These are phyloP conservation scores for Cardamine chenopodiifolia DNA, from an alignment of 345 rosid species.

Conservation along the genomic window DNA sequence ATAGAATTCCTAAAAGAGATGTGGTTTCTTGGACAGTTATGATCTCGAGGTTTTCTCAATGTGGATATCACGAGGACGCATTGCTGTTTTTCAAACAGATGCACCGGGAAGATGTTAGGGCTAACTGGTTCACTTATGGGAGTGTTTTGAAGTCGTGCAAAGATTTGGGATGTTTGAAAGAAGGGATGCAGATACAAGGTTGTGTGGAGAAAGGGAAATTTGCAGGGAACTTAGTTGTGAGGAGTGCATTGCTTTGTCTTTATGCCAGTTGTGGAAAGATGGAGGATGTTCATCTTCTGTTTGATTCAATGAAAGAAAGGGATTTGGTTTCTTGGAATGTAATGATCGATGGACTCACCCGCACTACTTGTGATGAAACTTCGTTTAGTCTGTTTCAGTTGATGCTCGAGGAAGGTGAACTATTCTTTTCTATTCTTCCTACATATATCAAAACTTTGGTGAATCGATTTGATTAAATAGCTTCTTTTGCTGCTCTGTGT, in stretches of 20 bases:
- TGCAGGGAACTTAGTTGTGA: slow-evolving; percentile 52
- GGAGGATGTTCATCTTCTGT: slow-evolving; percentile 50
- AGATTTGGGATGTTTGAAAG: slow-evolving; percentile 43
- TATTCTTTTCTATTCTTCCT: not conserved
- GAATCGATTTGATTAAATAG: slow-evolving; percentile 12
- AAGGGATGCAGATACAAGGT: slow-evolving; percentile 68
- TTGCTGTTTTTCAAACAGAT: slow-evolving; percentile 51
- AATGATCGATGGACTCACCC: slow-evolving; percentile 59
- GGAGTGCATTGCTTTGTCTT: slow-evolving; percentile 65
- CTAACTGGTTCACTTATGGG: slow-evolving; percentile 56
- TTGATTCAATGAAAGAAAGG: slow-evolving; percentile 51
- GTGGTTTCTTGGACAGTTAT: slow-evolving; percentile 73
- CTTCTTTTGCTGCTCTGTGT: slow-evolving; percentile 11
- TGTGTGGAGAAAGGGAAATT: slow-evolving; percentile 56
- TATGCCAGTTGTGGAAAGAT: slow-evolving; percentile 60
- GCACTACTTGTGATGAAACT: slow-evolving; percentile 42
- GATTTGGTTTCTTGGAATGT: slow-evolving; percentile 71
- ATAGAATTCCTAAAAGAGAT: slow-evolving; percentile 56
- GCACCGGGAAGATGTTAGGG: slow-evolving; percentile 46
- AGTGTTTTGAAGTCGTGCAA: slow-evolving; percentile 58
- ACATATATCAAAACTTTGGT: not conserved
- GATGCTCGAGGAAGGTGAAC: slow-evolving; percentile 69
- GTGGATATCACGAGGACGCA: slow-evolving; percentile 40
- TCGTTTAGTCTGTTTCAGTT: slow-evolving; percentile 52
- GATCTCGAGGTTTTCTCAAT: slow-evolving; percentile 54